Base-by-base conservation (phyloP, 2,329 filamentous ascomycete genomes). In the Cytospora schulzeri region DNA sequence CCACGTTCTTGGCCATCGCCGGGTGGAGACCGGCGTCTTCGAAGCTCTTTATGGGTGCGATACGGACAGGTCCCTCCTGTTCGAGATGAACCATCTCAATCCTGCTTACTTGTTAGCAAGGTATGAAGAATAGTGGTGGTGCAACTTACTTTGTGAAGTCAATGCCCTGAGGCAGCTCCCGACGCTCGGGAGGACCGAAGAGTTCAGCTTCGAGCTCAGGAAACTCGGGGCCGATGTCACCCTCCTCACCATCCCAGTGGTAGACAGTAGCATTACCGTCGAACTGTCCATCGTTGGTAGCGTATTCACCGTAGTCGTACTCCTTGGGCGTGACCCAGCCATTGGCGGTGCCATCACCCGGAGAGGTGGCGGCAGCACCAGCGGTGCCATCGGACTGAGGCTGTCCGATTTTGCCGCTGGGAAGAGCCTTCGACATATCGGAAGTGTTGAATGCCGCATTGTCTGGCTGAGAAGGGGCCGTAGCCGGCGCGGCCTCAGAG, bases 1-100 rank as follows among this genome's bases (percentile, higher is more conserved):
- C 73, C 50, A 97, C 83, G 69, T 98, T 99, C 68, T 89, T 82
- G 1, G 89, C 74, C 83, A 98, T 90, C 31, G 88, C 84, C 0
- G 95, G 95, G 71, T 99, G 95, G 17, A 99, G 81, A 2, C 91
- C 93, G 26, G 92, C 91, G 64, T 91, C 83, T 1, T 88, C 80
- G 74, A 97, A 98, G 0, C 71, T 72, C 74, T 82, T 75, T 60
- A 85, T 78, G 1, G 83, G 84, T 0, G 76, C 62, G 55, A 88
- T 83, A 9, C 81, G 82, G 45, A 76, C 71, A 0, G 79, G 75
- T 1, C 87, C 85, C 70, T 88, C 86, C 68, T 89, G 87, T 22
- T 72, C 73, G 17, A 89, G 83, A 7, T 81, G 75, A 60, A 89
- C 85, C 52, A 78, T 71, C 0, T 78, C 71, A 62, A 89, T 84